Base-by-base conservation (phyloP, 495 filamentous ascomycete species). In the Penicillium maclennaniae region DNA sequence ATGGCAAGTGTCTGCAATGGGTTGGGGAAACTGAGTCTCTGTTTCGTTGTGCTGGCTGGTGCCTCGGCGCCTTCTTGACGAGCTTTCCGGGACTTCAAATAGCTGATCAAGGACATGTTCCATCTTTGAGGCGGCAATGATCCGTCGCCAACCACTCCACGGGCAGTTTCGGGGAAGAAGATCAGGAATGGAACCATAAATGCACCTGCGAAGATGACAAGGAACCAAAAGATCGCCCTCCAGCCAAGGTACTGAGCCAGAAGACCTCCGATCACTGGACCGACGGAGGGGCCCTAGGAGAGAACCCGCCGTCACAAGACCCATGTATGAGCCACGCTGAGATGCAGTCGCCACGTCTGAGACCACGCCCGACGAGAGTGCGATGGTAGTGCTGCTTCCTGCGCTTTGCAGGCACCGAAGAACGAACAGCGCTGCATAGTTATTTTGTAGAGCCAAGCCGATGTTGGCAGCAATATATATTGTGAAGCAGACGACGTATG, bases 171-270 rank as follows among this genome's bases (percentile, higher is more conserved):
- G 1, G 74, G 75, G 16, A 76, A 66, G 45, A 70, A 58, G 10
- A 75, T 23, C 0, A 75, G 52, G 23, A 69, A 59, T 4, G 66
- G 39, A 7, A 73, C 20, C 28, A 73, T 49, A 19, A 71, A 58
- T 7, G 72, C 70, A 0, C 72, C 79, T 12, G 76, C 68, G 36
- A 84, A 69, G 44, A 88, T 88, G 39, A 77, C 71, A n/a, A 88
- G 73, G 59, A 89, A 88, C 85, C 86, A 89, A 64, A 92, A 92
- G 39, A 87, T 86, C 20, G 80, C 74, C 26, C 80, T 65, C 87
- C 86, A 90, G 0, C 83, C 85, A 4, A 90, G 74, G 51, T 79
- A 86, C 49, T 87, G 74, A 7, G 79, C 68, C 0, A 89, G 68
- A 2, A 88, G 48, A 0, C 87, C 87, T 9, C 87, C 87, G 34